phyloP scores from a whole-genome alignment of 2,329 filamentous ascomycete species.

The Fusarium ramigenum region DNA sequence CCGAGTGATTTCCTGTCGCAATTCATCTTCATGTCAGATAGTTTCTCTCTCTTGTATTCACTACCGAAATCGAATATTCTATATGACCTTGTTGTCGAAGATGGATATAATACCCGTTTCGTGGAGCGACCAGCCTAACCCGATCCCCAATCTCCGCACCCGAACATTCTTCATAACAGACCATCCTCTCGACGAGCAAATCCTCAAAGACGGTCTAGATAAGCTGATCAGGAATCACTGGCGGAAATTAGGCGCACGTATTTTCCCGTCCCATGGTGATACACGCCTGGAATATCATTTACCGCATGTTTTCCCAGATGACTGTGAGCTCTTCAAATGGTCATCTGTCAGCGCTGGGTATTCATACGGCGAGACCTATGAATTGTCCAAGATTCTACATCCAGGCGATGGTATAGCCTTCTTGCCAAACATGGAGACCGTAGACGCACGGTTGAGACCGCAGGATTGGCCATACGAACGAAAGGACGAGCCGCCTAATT shows the following conservation, averaged over 20 bases:
- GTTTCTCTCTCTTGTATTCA: too few relatives aligned
- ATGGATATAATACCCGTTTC: conserved; percentile 7
- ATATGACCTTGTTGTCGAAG: too few relatives aligned
- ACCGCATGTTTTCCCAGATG: neutral
- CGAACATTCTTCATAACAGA: conserved; percentile 10
- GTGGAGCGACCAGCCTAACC: conserved; percentile 4
- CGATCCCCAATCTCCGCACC: neutral
- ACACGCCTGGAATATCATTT: conserved; percentile 2
- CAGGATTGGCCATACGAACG: conserved; percentile 8
- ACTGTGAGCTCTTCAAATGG: conserved; percentile 11
- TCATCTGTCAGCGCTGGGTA: neutral
- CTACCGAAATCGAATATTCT: too few relatives aligned
- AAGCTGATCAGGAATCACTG: neutral
- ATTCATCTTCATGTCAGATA: too few relatives aligned
- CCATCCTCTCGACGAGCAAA: neutral
- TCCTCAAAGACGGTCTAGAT: neutral
- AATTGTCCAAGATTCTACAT: neutral
- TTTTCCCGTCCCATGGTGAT: neutral
- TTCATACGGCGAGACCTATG: neutral
- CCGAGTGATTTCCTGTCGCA: fast-evolving
- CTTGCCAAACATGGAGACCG: neutral
- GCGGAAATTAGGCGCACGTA: neutral
- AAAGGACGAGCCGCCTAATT: conserved; percentile 1
- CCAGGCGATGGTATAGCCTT: neutral
- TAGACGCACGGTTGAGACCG: neutral